Conservation (phyloP, 306 rosid species). For the Styphnolobium japonicum region DNA sequence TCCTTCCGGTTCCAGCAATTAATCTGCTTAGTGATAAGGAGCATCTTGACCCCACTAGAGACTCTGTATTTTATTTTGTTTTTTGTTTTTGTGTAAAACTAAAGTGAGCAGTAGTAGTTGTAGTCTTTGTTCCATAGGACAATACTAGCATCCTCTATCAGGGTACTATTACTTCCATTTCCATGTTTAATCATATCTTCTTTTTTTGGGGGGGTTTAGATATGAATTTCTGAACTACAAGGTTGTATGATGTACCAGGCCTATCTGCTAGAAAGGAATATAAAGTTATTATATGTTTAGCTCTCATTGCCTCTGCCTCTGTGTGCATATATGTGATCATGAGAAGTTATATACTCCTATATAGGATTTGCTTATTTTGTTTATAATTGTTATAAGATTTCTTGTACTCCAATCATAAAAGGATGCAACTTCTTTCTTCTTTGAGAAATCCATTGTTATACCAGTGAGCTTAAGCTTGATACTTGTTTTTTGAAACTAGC, state of each 20-base stretch:
- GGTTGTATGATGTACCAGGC: conserved; percentile 58
- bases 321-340: not conserved
- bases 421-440: not conserved
- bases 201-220: conserved; percentile 50
- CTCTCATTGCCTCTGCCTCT: conserved; percentile 9
- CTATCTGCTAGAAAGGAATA: conserved; percentile 60
- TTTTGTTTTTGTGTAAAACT: conserved; percentile 54
- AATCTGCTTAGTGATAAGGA: conserved; percentile 24
- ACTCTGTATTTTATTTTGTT: not conserved
- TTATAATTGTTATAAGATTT: not conserved
- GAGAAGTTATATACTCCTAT: not conserved
- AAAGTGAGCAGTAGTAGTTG: conserved; percentile 49
- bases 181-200: conserved; percentile 35
- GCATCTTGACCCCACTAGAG: conserved; percentile 63
- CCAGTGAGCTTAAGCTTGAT: not conserved
- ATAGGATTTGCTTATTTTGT: too few species aligned
- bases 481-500: too few species aligned
- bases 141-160: conserved; percentile 34
- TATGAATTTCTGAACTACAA: conserved; percentile 48
- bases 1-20: conserved; percentile 66
- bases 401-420: not conserved
- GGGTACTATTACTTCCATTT: conserved; percentile 39
- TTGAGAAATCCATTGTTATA: not conserved
- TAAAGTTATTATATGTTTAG: conserved; percentile 39
- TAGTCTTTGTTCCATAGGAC: conserved; percentile 66